Percentiles rank a stretch among this genome's conserved stretches.
Evolutionary conservation across 73 alveolate genomes (phyloP).

Genomic region (Tetrahymena malaccensis): DNA sequence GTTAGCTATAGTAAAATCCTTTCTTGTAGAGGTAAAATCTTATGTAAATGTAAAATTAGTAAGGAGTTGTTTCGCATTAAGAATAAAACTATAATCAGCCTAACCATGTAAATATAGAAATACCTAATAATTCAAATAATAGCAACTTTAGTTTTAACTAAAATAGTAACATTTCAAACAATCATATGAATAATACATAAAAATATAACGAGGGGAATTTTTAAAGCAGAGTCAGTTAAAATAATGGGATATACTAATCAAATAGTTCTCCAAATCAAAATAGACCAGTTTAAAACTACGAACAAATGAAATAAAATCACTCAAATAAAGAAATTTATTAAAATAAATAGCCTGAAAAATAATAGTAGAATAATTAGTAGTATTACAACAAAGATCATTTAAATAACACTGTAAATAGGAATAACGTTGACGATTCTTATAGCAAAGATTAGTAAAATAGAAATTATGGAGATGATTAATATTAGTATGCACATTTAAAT

Average conservation of each 20-base stretch:
- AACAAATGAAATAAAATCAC: neutral
- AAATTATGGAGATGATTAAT: neutral
- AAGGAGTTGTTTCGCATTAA: neutral
- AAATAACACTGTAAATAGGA: neutral
- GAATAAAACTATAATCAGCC: neutral
- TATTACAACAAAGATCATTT: neutral
- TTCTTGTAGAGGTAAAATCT: neutral
- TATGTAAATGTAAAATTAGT: neutral
- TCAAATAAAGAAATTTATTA: neutral
- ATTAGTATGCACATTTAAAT: neutral
- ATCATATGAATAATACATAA: neutral
- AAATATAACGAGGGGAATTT: neutral
- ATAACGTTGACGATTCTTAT: neutral
- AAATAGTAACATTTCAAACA: neutral
- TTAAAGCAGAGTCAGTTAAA: neutral
- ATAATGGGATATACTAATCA: neutral
- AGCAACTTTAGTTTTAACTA: neutral
- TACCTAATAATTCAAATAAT: neutral
- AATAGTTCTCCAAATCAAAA: neutral
- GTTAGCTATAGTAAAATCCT: neutral
- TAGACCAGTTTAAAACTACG: neutral
- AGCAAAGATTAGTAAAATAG: too few relatives aligned
- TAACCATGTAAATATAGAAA: neutral
- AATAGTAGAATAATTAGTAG: neutral
- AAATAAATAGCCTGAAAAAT: neutral